Evolutionary conservation across 176 grass and related monocot genomes (phyloP), one percentile per base, ranked within the genome.

Genomic region (Rhynchospora pubera): DNA sequence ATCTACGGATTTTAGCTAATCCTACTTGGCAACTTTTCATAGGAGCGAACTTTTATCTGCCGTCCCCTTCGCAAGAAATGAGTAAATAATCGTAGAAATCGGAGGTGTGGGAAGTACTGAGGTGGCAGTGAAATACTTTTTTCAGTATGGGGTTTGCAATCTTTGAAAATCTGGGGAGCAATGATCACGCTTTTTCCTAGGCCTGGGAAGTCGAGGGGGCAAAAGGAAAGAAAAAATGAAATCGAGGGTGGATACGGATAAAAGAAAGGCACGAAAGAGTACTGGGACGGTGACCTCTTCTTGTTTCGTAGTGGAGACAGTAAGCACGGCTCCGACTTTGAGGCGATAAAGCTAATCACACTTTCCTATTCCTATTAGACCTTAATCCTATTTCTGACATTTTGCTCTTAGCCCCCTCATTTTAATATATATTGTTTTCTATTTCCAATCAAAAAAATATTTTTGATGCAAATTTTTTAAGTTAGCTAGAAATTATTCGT

Each of bases 61-160:
- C 4, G 32, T 3, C 57, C 3, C 2, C 10, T 9, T 2, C 2
- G 2, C 7, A 11, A 18, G 0, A 42, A 3, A 21, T 47, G 2
- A 16, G 79, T 81, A 46, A 81, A 65, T 22, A 9, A 16, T 21
- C 13, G 15, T 22, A 87, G 46, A 82, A 50, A 79, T 77, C 55
- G 16, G 23, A 66, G 62, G 82, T 84, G 76, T 62, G 83, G 58
- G 66, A 74, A 83, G 63, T 77, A 44, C 8, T n/a, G 45, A 7
- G 6, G 2, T 64, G 18, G 34, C 58, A 72, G 83, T 86, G 67
- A 74, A 85, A 79, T 39, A 0, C 19, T 30, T 4, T 87, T 85
- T 89, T 67, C 87, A 89, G 81, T 65, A 80, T 75, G 76, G 85
- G 78, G 30, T 77, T 80, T 70, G 75, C 23, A 51, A 74, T 58